Conservation (phyloP, 768 basidiomycete genomes). For the Lentinula detonsa region DNA sequence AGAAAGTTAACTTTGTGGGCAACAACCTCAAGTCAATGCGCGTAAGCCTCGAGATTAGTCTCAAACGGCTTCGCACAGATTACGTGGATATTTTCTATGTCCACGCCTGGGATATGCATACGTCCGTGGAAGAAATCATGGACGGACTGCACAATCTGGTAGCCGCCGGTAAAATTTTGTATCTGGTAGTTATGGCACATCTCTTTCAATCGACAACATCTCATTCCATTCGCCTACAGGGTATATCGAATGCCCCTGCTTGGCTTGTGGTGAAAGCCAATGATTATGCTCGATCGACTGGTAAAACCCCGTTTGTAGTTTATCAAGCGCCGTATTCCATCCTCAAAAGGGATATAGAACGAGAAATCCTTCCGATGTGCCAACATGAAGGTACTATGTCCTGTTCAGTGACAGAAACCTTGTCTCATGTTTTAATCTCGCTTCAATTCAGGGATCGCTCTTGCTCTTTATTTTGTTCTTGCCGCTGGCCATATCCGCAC, state of each 20-base stretch:
- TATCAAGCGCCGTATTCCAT: slow-evolving; percentile 36
- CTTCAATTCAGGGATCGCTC: not conserved
- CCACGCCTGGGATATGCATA: slow-evolving; percentile 40
- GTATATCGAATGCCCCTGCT: slow-evolving; percentile 27
- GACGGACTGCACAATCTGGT: slow-evolving; percentile 39
- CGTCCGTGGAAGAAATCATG: slow-evolving; percentile 42
- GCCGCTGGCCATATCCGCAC: slow-evolving; percentile 21
- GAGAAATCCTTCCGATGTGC: slow-evolving; percentile 38
- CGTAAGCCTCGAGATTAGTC: slow-evolving; percentile 25
- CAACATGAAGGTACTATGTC: slow-evolving; percentile 20
- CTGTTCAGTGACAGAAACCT: not conserved
- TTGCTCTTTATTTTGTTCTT: slow-evolving; percentile 17
- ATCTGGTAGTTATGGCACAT: slow-evolving; percentile 12
- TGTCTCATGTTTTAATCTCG: not conserved
- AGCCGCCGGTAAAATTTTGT: slow-evolving; percentile 36
- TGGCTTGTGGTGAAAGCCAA: slow-evolving; percentile 34
- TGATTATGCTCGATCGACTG: slow-evolving; percentile 34
- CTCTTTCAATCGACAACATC: not conserved
- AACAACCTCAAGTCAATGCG: slow-evolving; percentile 37
- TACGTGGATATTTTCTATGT: slow-evolving; percentile 42
- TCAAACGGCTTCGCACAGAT: slow-evolving; percentile 33
- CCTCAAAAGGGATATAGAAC: slow-evolving; percentile 34
- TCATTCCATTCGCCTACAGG: slow-evolving; percentile 22
- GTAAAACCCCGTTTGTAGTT: slow-evolving; percentile 37
- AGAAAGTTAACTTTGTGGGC: slow-evolving; percentile 37